Conservation (phyloP, 345 rosid species). For the Dipteronia dyeriana region DNA sequence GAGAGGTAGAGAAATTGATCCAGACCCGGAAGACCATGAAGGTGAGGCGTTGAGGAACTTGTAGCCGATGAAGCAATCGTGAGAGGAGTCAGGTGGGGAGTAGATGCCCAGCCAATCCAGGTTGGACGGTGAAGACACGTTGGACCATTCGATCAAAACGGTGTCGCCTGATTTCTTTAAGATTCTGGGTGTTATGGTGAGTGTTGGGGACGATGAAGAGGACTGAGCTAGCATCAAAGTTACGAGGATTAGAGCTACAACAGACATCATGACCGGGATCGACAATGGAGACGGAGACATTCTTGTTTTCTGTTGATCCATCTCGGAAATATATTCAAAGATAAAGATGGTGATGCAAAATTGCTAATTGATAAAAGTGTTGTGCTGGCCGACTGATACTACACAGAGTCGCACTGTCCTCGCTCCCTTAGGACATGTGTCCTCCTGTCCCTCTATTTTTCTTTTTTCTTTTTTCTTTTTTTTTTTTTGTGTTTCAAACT, state of each 20-base stretch:
- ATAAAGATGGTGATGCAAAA: too few species aligned
- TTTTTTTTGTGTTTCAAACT: too few species aligned
- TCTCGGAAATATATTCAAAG: too few species aligned
- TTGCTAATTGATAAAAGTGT: too few species aligned
- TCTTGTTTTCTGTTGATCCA: too few species aligned
- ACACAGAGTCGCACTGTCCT: too few species aligned
- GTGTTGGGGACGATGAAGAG: constrained; percentile 34
- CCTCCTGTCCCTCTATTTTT: too few species aligned
- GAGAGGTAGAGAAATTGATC: constrained; percentile 67
- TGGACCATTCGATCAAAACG: constrained; percentile 66
- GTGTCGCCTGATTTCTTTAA: constrained; percentile 63
- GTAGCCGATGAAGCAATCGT: constrained; percentile 77
- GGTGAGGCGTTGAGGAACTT: constrained; percentile 65
- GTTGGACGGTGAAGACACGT: constrained; percentile 65
- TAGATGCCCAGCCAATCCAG: constrained; percentile 93
- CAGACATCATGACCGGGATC: constrained; percentile 24
- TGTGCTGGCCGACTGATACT: too few species aligned
- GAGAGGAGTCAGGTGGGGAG: constrained; percentile 73
- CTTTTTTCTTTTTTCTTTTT: too few species aligned
- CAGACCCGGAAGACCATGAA: constrained; percentile 66
- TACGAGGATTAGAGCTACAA: constrained; percentile 33
- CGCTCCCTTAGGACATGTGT: too few species aligned
- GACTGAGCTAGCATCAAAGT: constrained; percentile 15
- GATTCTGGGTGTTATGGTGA: constrained; percentile 49
- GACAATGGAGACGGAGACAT: too few species aligned